Base-by-base conservation (phyloP, 345 rosid genomes). In the Moringa oleifera region DNA sequence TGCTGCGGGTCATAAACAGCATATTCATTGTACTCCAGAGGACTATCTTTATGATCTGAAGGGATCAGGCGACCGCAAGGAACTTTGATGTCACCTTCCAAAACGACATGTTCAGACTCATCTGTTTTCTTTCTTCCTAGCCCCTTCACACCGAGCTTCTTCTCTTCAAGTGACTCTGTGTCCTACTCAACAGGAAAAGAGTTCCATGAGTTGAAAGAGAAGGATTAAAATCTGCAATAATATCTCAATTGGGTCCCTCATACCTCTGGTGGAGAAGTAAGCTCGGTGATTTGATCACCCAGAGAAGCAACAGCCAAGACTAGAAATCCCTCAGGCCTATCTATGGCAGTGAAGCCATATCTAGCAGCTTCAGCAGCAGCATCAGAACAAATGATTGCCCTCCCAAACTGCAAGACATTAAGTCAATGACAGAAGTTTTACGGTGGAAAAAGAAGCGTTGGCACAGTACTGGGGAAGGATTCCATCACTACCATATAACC, bases 281-380 rank as follows among this genome's bases (percentile, higher is more conserved):
- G 55, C 61, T 86, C 84, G 1, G 59, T 63, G 12, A 83, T 57
- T 46, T 83, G 74, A 54, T 82, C 79, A 0, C 93, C 93, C 7
- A 78, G 79, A 0, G 97, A 85, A 15, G 63, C 87, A 0, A 86
- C 81, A 0, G 91, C 91, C 47, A 90, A 68, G 50, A 82, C 76
- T 57, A 88, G 73, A 70, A 90, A 85, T n/a, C 97, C 91, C 50
- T 85, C 88, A 2, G 88, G 87, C 75, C 88, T 84, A 60, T 86
- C 91, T 1, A 86, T 73, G 0, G 95, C 82, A 0, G 92, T 83
- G 57, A 86, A 90, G 11, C 92, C 89, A 33, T 83, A 82, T 54
- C 80, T 85, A 12, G 97, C 88, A 23, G 95, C 99, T 68, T 94
- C 95, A 16, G 92, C 89, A 0, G 91, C 90, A 20, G 91, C 88